Evolutionary conservation across 192 early-diverging fungal genomes (phyloP), one percentile per base, ranked within the genome.

Genomic region (Chytriomyces sp.): DNA sequence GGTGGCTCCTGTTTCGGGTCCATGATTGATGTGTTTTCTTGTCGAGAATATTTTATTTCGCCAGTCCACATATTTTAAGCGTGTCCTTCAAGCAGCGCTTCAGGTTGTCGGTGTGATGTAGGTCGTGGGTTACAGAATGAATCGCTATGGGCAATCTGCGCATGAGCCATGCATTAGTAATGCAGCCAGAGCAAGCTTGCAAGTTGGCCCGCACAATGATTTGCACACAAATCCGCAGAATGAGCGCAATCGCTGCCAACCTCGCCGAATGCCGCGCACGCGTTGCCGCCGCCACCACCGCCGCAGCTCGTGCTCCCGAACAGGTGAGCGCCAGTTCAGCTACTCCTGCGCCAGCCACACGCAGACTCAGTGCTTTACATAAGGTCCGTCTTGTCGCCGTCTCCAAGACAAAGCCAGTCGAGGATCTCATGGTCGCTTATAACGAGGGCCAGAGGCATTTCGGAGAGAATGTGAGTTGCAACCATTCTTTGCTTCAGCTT

Each of bases 391-490:
- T 99, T 50, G 97, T 99, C 0, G 96, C 97, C 0, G 95, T 99
- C 46, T 94, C 92, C 83, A 99, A 99, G 81, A 91, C 90, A 50
- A 98, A 97, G 83, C 94, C 96, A 16, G 86, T 84, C 16, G 88
- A 88, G 6, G 96, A 95, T 82, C 87, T 99, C 45, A 53, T 86
- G 75, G 86, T 84, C 0, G 93, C 92, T 5, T 95, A 98, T 77
- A 86, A 91, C 45, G 64, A 77, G n/a, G 94, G 94, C 0, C 97
- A 99, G 50, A 87, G 92, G 23, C 95, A 99, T 72, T 99, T 98
- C 85, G 97, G 97, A 74, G 97, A 99, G 66, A 99, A 99, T 85
- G 94, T 94, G 85, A 76, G 86, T 80, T 6, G 45, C 71, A 35
- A 59, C 68, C 35, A 8, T 64, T 61, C 3, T 45, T 18, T 64